Evolutionary conservation across 371 early-diverging fungal species (phyloP), one percentile per base, ranked within the genome.

Genomic region (Cokeromyces recurvatus): DNA sequence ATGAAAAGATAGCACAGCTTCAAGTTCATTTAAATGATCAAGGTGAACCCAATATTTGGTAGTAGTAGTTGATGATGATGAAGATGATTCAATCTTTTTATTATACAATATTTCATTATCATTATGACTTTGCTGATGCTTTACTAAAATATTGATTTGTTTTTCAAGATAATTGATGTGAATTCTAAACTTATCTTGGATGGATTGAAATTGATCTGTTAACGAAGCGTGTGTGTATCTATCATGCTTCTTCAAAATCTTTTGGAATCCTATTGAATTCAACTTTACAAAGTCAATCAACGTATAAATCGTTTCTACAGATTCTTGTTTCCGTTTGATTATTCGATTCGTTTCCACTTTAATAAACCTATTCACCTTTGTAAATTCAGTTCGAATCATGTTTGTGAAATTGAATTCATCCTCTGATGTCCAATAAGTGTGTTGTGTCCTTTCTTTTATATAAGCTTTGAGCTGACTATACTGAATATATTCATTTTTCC

Each of bases 191-290:
- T 63, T 61, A 78, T 84, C 7, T 75, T 60, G 4, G n/a, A n/a
- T n/a, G n/a, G n/a, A n/a, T n/a, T n/a, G n/a, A n/a, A n/a, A n/a
- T n/a, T n/a, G n/a, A n/a, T n/a, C n/a, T n/a, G n/a, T n/a, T n/a
- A n/a, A n/a, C n/a, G n/a, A n/a, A n/a, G n/a, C n/a, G n/a, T n/a
- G n/a, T n/a, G 74, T 74, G 63, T 63, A 69, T 41, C 92, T 94
- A 68, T 96, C 96, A 59, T 95, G 94, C 64, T 95, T 93, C 63
- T 93, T 94, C 48, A 97, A 66, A 25, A 95, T 89, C 78, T 92
- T 96, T 59, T 90, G 77, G 57, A 95, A 92, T 4, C 91, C 97
- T 1, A 86, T 82, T 49, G 86, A 88, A 75, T 97, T 97, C 51
- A 96, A 63, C 1, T 93, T 84, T 2, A 88, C 84, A 64, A 87